Conservation (phyloP, 2,329 filamentous ascomycete genomes). For the Sporothrix euskadiensis region DNA sequence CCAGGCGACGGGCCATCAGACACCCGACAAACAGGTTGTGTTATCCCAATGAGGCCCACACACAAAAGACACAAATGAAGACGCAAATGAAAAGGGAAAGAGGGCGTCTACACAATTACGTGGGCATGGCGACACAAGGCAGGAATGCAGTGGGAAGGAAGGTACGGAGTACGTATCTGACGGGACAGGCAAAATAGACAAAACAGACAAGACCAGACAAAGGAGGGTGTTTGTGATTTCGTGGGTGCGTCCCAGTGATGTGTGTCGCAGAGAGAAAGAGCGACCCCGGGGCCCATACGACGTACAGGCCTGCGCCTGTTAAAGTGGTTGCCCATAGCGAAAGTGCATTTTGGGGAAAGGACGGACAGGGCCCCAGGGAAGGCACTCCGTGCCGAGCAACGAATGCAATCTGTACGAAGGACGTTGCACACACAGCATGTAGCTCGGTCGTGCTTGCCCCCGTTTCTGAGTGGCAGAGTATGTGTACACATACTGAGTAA, state of each 20-base stretch:
- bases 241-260: conserved; percentile 15
- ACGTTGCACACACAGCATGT: conserved; percentile 6
- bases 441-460: background rate
- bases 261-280: conserved; percentile 13
- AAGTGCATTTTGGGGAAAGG: background rate
- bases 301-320: background rate
- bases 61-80: background rate
- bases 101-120: background rate
- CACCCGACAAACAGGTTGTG: conserved; percentile 5
- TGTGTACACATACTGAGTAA: background rate
- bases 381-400: background rate
- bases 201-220: conserved; percentile 1
- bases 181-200: no score
- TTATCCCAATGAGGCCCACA: background rate
- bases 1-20: background rate
- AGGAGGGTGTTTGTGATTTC: background rate
- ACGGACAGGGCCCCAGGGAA: conserved; percentile 5
- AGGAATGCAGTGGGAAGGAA: conserved; percentile 14
- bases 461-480: background rate
- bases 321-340: background rate
- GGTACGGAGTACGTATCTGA: background rate
- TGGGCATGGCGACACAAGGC: conserved; percentile 9
- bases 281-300: background rate
- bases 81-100: background rate
- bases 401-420: background rate